Percentiles rank a stretch among this genome's conserved stretches.
These are phyloP conservation scores for Fragilaria crotonensis DNA, from an alignment of 108 stramenopile species.

Conservation along the genomic window DNA sequence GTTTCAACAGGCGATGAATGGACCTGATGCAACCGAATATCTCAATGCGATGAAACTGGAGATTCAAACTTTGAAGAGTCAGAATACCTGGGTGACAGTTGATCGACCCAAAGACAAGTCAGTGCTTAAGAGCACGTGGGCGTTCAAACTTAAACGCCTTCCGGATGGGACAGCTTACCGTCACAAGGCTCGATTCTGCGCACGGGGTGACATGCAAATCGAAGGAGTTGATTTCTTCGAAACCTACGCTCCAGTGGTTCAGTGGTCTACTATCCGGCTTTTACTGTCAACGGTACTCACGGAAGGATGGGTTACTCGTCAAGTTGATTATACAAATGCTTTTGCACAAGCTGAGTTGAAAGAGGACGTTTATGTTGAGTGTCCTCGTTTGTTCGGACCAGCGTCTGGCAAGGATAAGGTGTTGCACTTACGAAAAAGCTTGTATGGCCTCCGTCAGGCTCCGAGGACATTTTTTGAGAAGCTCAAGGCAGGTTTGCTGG, in stretches of 20 bases:
- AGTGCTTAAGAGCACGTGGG: constrained; percentile 18
- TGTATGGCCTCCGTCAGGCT: constrained; percentile 1
- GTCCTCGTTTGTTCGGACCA: constrained; percentile 13
- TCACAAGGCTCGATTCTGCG: constrained; percentile 42
- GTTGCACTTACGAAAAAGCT: not conserved
- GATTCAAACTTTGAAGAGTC: constrained; percentile 12
- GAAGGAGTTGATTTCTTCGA: constrained; percentile 50
- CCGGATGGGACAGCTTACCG: constrained; percentile 17
- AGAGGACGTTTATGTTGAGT: too few relatives aligned
- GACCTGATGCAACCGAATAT: constrained; percentile 17
- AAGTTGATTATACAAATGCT: constrained; percentile 29
- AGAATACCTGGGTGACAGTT: constrained; percentile 8
- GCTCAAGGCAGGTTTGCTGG: not conserved
- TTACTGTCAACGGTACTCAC: constrained; percentile 9
- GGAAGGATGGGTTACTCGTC: constrained; percentile 18
- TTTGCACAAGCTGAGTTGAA: too few relatives aligned
- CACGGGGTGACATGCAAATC: constrained; percentile 35
- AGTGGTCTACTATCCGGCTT: constrained; percentile 28
- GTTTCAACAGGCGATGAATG: constrained; percentile 23
- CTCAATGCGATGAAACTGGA: constrained; percentile 21
- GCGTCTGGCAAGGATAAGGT: not conserved
- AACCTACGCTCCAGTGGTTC: too few relatives aligned
- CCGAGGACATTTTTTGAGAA: not conserved
- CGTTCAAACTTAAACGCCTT: constrained; percentile 14
- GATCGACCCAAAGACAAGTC: not conserved